A percentile compares a stretch with the other conserved stretches of the same genome.
Conservation (phyloP, 73 alveolate species). For the Urostyla sp. region DNA sequence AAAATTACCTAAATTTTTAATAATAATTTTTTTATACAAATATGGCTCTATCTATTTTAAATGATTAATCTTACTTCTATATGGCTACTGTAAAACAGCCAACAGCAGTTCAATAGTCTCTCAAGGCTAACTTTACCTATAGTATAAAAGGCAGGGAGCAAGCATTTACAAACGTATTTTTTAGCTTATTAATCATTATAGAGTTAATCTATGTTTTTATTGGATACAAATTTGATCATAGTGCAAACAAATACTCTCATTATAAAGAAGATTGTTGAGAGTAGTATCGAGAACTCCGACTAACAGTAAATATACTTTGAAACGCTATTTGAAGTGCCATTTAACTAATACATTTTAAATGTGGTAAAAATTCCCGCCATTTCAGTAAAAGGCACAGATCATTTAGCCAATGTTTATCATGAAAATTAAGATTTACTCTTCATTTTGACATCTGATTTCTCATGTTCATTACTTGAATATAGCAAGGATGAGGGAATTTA, state of each 20-base stretch:
- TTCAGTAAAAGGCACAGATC: constrained; percentile 41
- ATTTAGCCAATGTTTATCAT: not conserved
- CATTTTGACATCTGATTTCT: constrained; percentile 13
- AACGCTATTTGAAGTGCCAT: constrained; percentile 1
- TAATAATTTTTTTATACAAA: too few relatives aligned
- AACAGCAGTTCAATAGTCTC: not conserved
- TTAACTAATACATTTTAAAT: constrained; percentile 6
- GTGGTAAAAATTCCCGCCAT: constrained; percentile 9
- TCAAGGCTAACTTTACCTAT: constrained; percentile 29
- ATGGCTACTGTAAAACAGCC: constrained; percentile 1
- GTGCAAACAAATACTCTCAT: constrained; percentile 6
- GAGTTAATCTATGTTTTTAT: not conserved
- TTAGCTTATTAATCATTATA: not conserved
- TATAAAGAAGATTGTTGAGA: constrained; percentile 19
- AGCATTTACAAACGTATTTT: not conserved
- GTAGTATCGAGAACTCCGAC: constrained; percentile 13
- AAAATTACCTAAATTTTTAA: too few relatives aligned
- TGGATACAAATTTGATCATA: constrained; percentile 19
- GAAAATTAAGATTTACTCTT: constrained; percentile 1
- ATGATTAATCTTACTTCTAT: too few relatives aligned
- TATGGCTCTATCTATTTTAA: too few relatives aligned
- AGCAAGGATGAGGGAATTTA: constrained; percentile 4
- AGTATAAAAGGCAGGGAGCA: constrained; percentile 1
- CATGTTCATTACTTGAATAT: constrained; percentile 23
- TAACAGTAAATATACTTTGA: too few relatives aligned